Evolutionary conservation across 1,139 yeast species (phyloP).

Genomic region (Candida glucosophila): DNA sequence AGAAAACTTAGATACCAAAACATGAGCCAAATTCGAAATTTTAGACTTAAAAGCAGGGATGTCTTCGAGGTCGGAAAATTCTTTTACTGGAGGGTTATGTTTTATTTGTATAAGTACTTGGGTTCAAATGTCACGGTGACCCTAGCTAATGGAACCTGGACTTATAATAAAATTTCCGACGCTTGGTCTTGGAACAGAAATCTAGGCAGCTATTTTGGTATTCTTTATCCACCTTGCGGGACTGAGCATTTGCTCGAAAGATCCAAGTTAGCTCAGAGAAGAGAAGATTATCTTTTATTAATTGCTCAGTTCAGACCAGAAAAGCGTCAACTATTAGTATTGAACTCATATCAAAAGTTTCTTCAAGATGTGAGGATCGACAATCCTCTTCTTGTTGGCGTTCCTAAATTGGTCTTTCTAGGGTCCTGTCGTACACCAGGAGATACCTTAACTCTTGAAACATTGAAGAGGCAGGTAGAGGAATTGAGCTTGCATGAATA

Average conservation of each 20-base stretch:
- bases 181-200: conserved; percentile 45
- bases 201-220: conserved; percentile 21
- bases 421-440: conserved; percentile 75
- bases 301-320: conserved; percentile 95
- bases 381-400: conserved; percentile 10
- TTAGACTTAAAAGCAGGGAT: conserved; percentile 11
- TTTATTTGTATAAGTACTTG: conserved; percentile 53
- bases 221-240: conserved; percentile 84
- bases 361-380: conserved; percentile 15
- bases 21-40: conserved; percentile 10
- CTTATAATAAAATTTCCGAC: conserved; percentile 57
- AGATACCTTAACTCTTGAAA: conserved; percentile 55
- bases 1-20: conserved; percentile 38
- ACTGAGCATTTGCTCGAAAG: conserved; percentile 38
- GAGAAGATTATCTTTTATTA: conserved; percentile 51
- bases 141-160: conserved; percentile 88
- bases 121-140: conserved; percentile 64
- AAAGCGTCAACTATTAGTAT: conserved; percentile 72
- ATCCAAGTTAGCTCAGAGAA: conserved; percentile 6
- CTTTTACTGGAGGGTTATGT: conserved; percentile 62
- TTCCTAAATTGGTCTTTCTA: conserved; percentile 57
- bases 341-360: conserved; percentile 55
- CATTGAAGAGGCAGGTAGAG: conserved; percentile 37
- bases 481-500: conserved; percentile 37
- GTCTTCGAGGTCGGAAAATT: conserved; percentile 35